These are phyloP conservation scores for Halophytophthora batemanensis DNA, from an alignment of 352 stramenopile genomes.

Conservation along the genomic window DNA sequence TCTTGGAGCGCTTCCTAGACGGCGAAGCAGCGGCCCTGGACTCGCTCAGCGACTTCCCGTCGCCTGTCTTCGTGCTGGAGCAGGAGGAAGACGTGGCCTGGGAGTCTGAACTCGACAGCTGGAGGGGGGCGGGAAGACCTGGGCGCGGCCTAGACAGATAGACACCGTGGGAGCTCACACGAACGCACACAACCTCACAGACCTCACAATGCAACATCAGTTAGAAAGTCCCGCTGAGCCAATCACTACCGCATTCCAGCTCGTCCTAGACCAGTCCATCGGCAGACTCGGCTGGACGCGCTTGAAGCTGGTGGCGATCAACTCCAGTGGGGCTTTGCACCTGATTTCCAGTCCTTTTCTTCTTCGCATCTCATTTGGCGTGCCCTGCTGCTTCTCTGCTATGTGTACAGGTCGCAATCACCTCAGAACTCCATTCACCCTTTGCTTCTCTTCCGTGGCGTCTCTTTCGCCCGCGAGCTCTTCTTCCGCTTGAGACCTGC, in stretches of 20 bases:
- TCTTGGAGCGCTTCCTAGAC: constrained; percentile 18
- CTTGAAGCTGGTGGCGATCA: too few species aligned
- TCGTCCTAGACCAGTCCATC: constrained; percentile 9
- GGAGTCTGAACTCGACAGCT: constrained; percentile 21
- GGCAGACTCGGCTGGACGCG: constrained; percentile 13
- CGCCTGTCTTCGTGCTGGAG: constrained; percentile 23
- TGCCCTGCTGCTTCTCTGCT: too few species aligned
- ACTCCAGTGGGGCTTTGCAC: neutral
- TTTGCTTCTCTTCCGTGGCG: too few species aligned
- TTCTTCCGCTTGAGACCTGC: too few species aligned
- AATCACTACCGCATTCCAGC: neutral
- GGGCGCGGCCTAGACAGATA: constrained; percentile 1
- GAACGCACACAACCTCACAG: constrained; percentile 3
- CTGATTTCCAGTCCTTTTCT: constrained; percentile 8
- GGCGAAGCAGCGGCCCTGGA: constrained; percentile 14
- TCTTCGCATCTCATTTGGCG: constrained; percentile 7
- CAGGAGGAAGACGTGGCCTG: constrained; percentile 27
- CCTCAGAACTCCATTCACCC: too few species aligned
- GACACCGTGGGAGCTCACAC: too few species aligned
- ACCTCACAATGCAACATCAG: constrained; percentile 15
- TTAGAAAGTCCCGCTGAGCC: constrained; percentile 18
- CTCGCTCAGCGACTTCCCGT: constrained; percentile 18
- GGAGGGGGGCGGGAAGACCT: constrained; percentile 9
- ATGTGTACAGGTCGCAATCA: too few species aligned
- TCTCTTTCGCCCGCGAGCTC: too few species aligned